Evolutionary conservation across 257 asterid genomes (phyloP).

Genomic region (Nicotiana attenuata): DNA sequence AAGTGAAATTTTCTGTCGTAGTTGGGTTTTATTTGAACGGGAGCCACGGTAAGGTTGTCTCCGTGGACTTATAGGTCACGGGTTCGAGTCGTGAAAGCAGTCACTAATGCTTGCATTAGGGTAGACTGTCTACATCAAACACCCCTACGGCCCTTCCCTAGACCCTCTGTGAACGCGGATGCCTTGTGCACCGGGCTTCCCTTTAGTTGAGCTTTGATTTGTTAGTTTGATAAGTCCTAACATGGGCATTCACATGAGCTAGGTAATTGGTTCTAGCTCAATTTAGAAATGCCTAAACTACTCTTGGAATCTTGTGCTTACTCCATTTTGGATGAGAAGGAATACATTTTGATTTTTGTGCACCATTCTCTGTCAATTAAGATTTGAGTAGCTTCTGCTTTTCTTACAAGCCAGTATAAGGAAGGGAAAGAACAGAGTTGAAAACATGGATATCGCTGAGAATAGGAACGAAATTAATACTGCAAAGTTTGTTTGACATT

Average conservation of each 20-base stretch:
- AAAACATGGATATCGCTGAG: neutral
- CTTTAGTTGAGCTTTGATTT: neutral
- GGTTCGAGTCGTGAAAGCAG: too few relatives aligned
- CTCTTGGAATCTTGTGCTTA: neutral
- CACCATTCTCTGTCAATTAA: neutral
- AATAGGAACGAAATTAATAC: neutral
- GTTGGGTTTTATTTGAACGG: too few relatives aligned
- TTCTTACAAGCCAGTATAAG: neutral
- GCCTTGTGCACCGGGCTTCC: too few relatives aligned
- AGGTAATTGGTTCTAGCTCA: neutral
- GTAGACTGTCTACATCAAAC: too few relatives aligned
- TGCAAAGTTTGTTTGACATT: neutral
- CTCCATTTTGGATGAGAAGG: slow-evolving; percentile 3
- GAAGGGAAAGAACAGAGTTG: neutral
- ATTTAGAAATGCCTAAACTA: neutral
- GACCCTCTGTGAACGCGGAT: too few relatives aligned
- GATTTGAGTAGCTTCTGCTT: neutral
- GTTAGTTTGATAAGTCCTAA: neutral
- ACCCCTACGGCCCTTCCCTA: too few relatives aligned
- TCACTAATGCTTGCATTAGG: too few relatives aligned
- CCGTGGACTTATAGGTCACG: too few relatives aligned
- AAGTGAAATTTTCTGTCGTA: too few relatives aligned
- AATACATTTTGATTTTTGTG: neutral
- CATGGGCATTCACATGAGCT: neutral
- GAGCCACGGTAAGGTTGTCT: too few relatives aligned